Evolutionary conservation across 805 yeast species (phyloP).

Genomic region (Ogataea populi-albae): DNA sequence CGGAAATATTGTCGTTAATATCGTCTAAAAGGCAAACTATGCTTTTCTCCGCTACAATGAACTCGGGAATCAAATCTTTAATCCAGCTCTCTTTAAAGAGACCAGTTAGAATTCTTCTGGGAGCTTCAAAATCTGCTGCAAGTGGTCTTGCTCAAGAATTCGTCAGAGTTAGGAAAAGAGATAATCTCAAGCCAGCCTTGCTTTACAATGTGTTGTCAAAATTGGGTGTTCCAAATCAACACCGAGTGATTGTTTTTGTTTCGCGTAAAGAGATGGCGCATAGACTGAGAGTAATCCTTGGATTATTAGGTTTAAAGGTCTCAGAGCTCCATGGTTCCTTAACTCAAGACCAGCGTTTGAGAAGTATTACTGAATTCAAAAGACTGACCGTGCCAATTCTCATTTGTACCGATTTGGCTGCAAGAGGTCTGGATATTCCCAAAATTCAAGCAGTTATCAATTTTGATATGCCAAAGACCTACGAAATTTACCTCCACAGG

Average conservation of each 20-base stretch:
- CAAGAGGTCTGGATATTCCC: conserved; percentile 99
- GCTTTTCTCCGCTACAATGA: conserved; percentile 97
- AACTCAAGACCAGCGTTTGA: conserved; percentile 90
- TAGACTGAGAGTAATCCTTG: conserved; percentile 69
- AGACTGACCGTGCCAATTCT: conserved; percentile 79
- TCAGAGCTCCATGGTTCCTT: conserved; percentile 81
- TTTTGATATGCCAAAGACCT: conserved; percentile 91
- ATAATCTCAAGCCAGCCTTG: conserved; percentile 77
- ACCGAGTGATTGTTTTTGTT: conserved; percentile 85
- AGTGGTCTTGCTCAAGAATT: conserved; percentile 89
- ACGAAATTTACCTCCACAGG: conserved; percentile 91
- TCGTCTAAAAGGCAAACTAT: conserved; percentile 93
- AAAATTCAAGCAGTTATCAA: conserved; percentile 93
- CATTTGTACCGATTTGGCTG: conserved; percentile 96
- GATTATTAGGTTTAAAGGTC: conserved; percentile 72
- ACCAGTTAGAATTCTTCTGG: conserved; percentile 94
- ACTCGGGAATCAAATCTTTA: conserved; percentile 82
- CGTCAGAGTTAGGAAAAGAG: conserved; percentile 90
- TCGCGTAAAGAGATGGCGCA: conserved; percentile 91
- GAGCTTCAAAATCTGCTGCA: conserved; percentile 95
- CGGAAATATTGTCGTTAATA: conserved; percentile 81
- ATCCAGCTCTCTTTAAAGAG: conserved; percentile 82
- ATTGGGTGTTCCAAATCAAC: conserved; percentile 55
- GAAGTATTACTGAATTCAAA: conserved; percentile 79
- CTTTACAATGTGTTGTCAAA: conserved; percentile 67